A percentile compares a stretch with the other conserved stretches of the same genome.
Evolutionary conservation across 2,329 filamentous ascomycete genomes (phyloP).

Genomic region (Trichoderma sp.): DNA sequence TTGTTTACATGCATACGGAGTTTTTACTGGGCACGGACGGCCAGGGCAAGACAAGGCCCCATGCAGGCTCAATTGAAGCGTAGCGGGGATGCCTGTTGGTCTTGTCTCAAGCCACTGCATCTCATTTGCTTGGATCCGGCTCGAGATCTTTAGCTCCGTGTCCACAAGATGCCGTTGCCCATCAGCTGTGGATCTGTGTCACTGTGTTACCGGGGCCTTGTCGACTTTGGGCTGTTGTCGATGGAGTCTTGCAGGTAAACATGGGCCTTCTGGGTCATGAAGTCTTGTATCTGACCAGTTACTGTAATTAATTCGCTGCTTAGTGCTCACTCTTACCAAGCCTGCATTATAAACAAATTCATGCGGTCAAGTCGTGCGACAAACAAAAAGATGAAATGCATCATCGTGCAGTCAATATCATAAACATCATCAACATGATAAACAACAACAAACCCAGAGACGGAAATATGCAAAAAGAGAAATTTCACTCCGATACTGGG

Average conservation of each 20-base stretch:
- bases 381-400: not conserved
- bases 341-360: not conserved
- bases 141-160: not conserved
- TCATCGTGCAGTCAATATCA: not conserved
- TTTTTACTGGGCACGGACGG: constrained; percentile 1
- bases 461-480: not conserved
- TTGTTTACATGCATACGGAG: constrained; percentile 11
- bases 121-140: not conserved
- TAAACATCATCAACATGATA: not conserved
- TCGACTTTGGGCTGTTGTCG: not conserved
- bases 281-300: not conserved
- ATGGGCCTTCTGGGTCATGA: not conserved
- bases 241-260: not conserved
- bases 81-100: not conserved
- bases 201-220: not conserved
- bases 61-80: not conserved
- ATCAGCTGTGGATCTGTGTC: constrained; percentile 1
- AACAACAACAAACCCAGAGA: not conserved
- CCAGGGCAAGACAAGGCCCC: not conserved
- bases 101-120: not conserved
- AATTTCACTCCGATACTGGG: constrained; percentile 19
- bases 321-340: not conserved
- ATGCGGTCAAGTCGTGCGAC: not conserved
- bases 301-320: not conserved
- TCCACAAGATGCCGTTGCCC: constrained; percentile 8